Percentiles rank a stretch among this genome's conserved stretches.
Conservation (phyloP, 345 rosid species). For the Linum tenue region DNA sequence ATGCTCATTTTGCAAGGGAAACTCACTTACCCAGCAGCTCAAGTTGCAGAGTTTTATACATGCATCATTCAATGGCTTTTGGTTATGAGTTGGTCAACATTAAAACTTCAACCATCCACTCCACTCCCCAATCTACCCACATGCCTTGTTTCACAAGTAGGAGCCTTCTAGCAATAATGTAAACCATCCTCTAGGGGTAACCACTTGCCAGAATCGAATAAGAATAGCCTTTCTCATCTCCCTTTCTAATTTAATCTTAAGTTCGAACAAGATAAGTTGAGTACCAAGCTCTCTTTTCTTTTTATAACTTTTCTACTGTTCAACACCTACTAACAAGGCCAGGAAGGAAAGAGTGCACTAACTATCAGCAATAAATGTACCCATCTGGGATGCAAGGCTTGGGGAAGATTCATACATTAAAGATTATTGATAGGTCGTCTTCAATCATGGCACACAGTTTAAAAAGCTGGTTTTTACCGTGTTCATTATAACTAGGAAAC, state of each 20-base stretch:
- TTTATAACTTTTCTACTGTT: too few relatives aligned
- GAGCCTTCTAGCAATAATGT: too few relatives aligned
- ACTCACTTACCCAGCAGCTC: background rate
- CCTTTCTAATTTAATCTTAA: too few relatives aligned
- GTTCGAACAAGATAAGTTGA: background rate
- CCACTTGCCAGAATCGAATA: too few relatives aligned
- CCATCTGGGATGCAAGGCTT: background rate
- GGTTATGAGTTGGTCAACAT: background rate
- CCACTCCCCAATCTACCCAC: background rate
- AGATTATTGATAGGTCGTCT: background rate
- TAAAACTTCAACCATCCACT: background rate
- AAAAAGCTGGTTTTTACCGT: too few relatives aligned
- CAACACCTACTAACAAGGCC: too few relatives aligned
- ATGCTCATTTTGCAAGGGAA: background rate
- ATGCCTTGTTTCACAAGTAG: background rate
- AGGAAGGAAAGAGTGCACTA: too few relatives aligned
- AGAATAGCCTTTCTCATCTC: too few relatives aligned
- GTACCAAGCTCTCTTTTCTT: background rate
- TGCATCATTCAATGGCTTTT: background rate
- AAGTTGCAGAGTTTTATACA: background rate
- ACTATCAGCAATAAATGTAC: too few relatives aligned
- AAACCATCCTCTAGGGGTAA: too few relatives aligned
- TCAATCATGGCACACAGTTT: too few relatives aligned
- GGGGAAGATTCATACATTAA: background rate
- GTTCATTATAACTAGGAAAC: too few relatives aligned